phyloP scores from a whole-genome alignment of 2,329 filamentous ascomycete genomes.

The Pestalotiopsis fici region DNA sequence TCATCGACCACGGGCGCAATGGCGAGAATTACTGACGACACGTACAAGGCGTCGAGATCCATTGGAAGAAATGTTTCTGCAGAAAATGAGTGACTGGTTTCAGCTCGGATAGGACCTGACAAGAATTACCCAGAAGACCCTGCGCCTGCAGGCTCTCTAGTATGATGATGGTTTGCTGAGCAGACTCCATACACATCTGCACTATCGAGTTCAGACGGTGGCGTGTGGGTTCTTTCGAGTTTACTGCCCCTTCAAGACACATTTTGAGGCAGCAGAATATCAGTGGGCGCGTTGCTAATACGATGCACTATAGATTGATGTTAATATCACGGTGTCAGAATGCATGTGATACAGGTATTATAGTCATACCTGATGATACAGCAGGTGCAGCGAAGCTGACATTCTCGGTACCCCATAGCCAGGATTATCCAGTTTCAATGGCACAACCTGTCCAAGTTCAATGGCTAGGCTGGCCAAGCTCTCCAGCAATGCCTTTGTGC shows the following conservation, averaged over 20 bases:
- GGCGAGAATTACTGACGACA: conserved; percentile 4
- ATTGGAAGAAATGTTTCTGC: conserved; percentile 9
- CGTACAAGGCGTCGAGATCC: conserved; percentile 9
- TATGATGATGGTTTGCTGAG: conserved; percentile 41
- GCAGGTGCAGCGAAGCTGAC: conserved; percentile 30
- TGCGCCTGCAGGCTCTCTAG: conserved; percentile 7
- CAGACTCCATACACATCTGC: conserved; percentile 35
- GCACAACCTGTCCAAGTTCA: conserved; percentile 29
- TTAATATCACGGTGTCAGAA: not conserved
- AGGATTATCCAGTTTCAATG: conserved; percentile 25
- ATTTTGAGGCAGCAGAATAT: conserved; percentile 34
- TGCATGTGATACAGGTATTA: not conserved
- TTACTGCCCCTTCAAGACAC: conserved; percentile 24
- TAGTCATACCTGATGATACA: conserved; percentile 32
- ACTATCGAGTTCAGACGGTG: conserved; percentile 29
- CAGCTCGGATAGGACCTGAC: too few species aligned
- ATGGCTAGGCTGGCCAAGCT: conserved; percentile 29
- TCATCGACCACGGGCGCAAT: conserved; percentile 4
- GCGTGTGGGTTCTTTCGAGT: conserved; percentile 17
- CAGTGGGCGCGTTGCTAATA: conserved; percentile 31
- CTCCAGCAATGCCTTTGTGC: conserved; percentile 30
- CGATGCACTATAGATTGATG: conserved; percentile 27
- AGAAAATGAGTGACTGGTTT: not conserved
- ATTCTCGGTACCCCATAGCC: conserved; percentile 28
- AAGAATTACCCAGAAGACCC: conserved; percentile 4